Evolutionary conservation across 257 asterid genomes (phyloP).

Genomic region (Penstemon barbatus): DNA sequence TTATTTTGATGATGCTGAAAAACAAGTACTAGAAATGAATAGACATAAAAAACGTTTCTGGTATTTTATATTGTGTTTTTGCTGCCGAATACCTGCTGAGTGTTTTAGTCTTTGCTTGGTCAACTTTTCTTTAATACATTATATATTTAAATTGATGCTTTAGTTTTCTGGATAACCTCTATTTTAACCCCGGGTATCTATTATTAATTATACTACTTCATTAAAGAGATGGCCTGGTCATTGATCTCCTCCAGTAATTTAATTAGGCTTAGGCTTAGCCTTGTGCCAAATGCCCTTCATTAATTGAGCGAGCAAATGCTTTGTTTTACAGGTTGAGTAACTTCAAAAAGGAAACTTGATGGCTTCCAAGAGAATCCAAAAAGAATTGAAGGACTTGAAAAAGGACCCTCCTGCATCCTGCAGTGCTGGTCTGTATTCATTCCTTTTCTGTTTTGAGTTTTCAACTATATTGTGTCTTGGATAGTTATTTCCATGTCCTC

Average conservation of each 20-base stretch:
- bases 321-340: not conserved
- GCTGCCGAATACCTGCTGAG: no score
- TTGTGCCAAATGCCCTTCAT: no score
- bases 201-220: no score
- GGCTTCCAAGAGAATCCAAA: slow-evolving; percentile 69
- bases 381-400: slow-evolving; percentile 60
- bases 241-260: not conserved
- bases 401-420: slow-evolving; percentile 60
- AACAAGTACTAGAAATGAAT: no score
- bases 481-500: not conserved
- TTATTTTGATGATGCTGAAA: not conserved
- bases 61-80: no score
- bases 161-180: no score
- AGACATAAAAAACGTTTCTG: no score
- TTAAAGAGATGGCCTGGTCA: not conserved
- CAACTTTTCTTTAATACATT: no score
- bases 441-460: not conserved
- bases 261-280: not conserved
- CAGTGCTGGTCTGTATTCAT: slow-evolving; percentile 31
- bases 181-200: no score
- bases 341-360: slow-evolving; percentile 11
- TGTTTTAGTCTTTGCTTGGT: no score
- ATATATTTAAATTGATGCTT: no score
- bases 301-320: not conserved
- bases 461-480: not conserved